Conservation (phyloP, 129 eudicot species). For the Tanacetum coccineum region DNA sequence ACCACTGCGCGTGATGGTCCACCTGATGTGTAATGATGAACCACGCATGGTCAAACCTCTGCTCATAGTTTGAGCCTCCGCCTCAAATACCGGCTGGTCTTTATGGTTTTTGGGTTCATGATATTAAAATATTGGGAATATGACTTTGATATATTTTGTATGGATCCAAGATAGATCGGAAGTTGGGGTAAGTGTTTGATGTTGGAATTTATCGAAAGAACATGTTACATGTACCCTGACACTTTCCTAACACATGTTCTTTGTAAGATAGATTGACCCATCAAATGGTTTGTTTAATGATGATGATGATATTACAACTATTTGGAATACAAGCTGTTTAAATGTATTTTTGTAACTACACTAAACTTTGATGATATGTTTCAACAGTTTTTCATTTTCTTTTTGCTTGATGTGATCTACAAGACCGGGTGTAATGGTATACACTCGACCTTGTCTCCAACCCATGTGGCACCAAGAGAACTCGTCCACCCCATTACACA, state of each 20-base stretch:
- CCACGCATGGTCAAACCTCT: neutral
- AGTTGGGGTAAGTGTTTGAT: neutral
- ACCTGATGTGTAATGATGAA: neutral
- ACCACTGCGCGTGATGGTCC: too few species aligned
- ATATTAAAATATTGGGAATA: neutral
- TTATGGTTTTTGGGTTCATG: neutral
- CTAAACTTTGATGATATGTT: too few species aligned
- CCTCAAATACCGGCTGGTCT: too few species aligned
- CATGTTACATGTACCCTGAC: conserved; percentile 7
- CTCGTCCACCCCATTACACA: too few species aligned
- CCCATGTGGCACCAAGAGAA: too few species aligned
- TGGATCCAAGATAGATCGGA: conserved; percentile 16
- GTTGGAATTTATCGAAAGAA: conserved; percentile 5
- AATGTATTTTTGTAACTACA: too few species aligned
- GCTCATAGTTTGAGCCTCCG: too few species aligned
- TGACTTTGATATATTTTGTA: neutral
- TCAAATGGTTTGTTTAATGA: conserved; percentile 19
- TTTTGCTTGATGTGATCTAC: too few species aligned
- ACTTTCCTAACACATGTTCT: neutral
- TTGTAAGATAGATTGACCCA: conserved; percentile 10
- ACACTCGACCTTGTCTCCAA: too few species aligned
- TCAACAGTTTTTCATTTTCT: too few species aligned
- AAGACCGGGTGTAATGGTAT: too few species aligned
- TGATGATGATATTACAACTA: conserved; percentile 17
- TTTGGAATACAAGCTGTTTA: too few species aligned